Evolutionary conservation across 78 protist genomes (phyloP).

Genomic region (slime mould (Dictyostelium discoideum)): DNA sequence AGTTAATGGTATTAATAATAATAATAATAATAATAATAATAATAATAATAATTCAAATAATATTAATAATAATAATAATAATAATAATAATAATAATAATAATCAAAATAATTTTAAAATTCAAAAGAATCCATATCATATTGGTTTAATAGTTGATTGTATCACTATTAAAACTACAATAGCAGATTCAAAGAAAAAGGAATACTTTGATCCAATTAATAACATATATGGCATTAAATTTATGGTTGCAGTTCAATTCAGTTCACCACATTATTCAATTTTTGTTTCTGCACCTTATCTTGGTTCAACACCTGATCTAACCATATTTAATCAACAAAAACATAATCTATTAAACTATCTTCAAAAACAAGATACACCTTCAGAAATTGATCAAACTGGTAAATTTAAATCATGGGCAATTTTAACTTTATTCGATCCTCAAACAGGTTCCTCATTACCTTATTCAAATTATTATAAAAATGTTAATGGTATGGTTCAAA

Average conservation of each 20-base stretch:
- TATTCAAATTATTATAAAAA: neutral
- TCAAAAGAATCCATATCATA: neutral
- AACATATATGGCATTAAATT: neutral
- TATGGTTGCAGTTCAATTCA: neutral
- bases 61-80: too few species aligned
- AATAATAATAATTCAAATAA: neutral
- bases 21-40: neutral
- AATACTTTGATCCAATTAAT: neutral
- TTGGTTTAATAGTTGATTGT: neutral
- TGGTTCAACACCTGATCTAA: neutral
- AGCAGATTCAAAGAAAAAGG: neutral
- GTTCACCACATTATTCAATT: neutral
- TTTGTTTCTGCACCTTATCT: neutral
- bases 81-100: too few species aligned
- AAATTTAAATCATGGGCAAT: conserved; percentile 5
- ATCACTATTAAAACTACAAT: neutral
- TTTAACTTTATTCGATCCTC: neutral
- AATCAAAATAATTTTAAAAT: neutral
- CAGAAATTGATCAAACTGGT: neutral
- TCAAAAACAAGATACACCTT: neutral
- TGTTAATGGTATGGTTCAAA: neutral
- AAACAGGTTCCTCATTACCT: neutral
- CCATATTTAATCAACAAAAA: neutral
- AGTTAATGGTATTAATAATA: neutral
- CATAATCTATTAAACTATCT: neutral